phyloP scores from a whole-genome alignment of 495 filamentous ascomycete genomes.

The Sabuloglossum arenarium region DNA sequence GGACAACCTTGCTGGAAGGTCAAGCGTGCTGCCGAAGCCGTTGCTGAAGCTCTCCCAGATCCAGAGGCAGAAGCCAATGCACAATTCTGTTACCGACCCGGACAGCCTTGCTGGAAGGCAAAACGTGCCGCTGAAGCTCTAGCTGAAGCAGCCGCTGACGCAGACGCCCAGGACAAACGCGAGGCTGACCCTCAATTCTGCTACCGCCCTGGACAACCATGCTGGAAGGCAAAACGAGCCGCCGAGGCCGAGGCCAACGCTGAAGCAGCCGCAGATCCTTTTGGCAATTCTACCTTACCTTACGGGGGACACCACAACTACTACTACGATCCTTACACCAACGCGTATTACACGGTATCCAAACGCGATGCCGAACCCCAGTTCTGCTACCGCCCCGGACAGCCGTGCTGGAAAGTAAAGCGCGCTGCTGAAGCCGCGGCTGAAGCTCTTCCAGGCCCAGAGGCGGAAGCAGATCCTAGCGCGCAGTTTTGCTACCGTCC shows the following conservation, averaged over 20 bases:
- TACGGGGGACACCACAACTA: not conserved
- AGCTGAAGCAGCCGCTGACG: slow-evolving; percentile 15
- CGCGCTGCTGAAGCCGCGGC: slow-evolving; percentile 23
- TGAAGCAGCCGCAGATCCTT: slow-evolving; percentile 14
- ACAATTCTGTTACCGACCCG: slow-evolving; percentile 9
- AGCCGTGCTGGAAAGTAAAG: slow-evolving; percentile 26
- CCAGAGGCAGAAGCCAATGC: slow-evolving; percentile 6
- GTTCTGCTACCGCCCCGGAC: slow-evolving; percentile 19
- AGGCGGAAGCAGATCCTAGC: slow-evolving; percentile 4
- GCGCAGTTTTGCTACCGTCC: slow-evolving; percentile 9
- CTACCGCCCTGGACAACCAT: slow-evolving; percentile 10
- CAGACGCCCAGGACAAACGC: slow-evolving; percentile 13
- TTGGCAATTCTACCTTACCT: slow-evolving; percentile 11
- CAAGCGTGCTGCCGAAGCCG: slow-evolving; percentile 25
- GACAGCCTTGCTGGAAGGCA: slow-evolving; percentile 10
- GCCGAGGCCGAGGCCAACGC: slow-evolving; percentile 27
- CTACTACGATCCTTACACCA: slow-evolving; percentile 13
- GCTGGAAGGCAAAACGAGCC: slow-evolving; percentile 9
- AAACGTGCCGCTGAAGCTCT: slow-evolving; percentile 17
- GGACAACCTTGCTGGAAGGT: slow-evolving; percentile 25
- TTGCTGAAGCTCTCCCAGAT: slow-evolving; percentile 21
- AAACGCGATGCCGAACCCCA: slow-evolving; percentile 1
- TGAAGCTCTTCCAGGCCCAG: slow-evolving; percentile 19
- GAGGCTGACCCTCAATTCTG: slow-evolving; percentile 9
- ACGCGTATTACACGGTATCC: slow-evolving; percentile 3